phyloP scores from a whole-genome alignment of 495 filamentous ascomycete species.

The Neurospora discreta region DNA sequence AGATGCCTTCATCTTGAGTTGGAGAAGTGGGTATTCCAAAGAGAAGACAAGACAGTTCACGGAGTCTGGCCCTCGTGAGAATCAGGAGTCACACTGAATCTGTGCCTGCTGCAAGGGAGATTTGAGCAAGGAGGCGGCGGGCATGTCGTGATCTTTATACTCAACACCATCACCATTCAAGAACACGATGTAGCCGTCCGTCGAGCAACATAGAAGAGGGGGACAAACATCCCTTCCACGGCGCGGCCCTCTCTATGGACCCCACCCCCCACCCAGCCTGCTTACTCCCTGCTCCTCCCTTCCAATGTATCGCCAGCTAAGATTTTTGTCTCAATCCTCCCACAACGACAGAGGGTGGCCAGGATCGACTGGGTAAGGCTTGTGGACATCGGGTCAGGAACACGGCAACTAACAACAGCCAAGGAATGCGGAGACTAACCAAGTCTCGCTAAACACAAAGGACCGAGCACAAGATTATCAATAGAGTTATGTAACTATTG shows the following conservation, averaged over 20 bases:
- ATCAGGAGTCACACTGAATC: background rate
- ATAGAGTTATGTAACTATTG: background rate
- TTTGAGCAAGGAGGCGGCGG: background rate
- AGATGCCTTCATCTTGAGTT: conserved; percentile 10
- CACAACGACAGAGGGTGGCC: background rate
- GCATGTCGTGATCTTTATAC: background rate
- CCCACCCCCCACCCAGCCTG: background rate
- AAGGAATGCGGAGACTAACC: background rate
- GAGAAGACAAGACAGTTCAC: background rate
- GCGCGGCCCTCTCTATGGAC: background rate
- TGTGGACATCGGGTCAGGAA: background rate
- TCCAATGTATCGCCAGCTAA: background rate
- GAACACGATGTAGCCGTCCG: background rate
- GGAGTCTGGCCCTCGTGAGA: background rate
- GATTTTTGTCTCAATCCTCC: background rate
- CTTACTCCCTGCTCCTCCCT: background rate
- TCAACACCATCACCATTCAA: background rate
- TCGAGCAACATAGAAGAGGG: background rate
- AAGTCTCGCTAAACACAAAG: background rate
- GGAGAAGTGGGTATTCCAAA: background rate
- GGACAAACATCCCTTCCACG: background rate
- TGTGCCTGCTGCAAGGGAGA: background rate
- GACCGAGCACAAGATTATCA: background rate
- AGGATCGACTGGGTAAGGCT: background rate
- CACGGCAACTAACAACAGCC: background rate